Percentiles rank a stretch among this genome's conserved stretches.
phyloP scores from a whole-genome alignment of 306 rosid genomes.

The Rosa chinensis region DNA sequence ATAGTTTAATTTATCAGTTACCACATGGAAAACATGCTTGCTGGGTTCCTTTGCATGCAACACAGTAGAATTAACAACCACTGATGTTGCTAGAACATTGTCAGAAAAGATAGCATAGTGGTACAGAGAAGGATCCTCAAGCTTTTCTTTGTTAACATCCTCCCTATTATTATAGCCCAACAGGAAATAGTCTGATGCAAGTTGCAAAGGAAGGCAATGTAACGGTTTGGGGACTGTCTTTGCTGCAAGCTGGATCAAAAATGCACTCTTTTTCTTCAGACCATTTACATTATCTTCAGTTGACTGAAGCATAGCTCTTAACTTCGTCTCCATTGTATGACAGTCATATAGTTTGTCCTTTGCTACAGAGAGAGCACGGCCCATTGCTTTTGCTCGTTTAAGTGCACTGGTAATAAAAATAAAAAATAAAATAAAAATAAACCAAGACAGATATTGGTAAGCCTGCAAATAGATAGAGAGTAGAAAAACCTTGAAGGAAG shows the following conservation, averaged over 20 bases:
- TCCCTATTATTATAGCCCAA: conserved; percentile 62
- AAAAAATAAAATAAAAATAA: conserved; percentile 23
- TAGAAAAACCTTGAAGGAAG: conserved; percentile 74
- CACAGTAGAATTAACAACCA: conserved; percentile 88
- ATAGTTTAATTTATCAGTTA: conserved; percentile 83
- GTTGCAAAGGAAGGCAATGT: conserved; percentile 90
- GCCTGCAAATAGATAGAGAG: conserved; percentile 24
- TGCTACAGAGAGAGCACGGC: conserved; percentile 77
- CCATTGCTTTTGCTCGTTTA: conserved; percentile 90
- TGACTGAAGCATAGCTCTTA: conserved; percentile 88
- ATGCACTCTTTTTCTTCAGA: conserved; percentile 79
- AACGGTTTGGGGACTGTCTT: conserved; percentile 86
- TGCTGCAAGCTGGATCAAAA: conserved; percentile 91
- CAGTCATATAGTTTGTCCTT: conserved; percentile 88
- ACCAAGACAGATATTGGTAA: conserved; percentile 24
- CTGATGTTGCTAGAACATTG: conserved; percentile 91
- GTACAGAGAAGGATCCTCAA: conserved; percentile 74
- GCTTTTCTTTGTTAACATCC: conserved; percentile 51
- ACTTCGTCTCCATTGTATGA: conserved; percentile 62
- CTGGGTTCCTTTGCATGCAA: conserved; percentile 82
- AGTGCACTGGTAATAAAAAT: conserved; percentile 59
- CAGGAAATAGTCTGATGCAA: conserved; percentile 74
- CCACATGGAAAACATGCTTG: conserved; percentile 90
- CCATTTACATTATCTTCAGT: conserved; percentile 68
- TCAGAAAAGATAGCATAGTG: conserved; percentile 98